These are phyloP conservation scores for Entonaema liquescens DNA, from an alignment of 495 filamentous ascomycete genomes.

Conservation along the genomic window DNA sequence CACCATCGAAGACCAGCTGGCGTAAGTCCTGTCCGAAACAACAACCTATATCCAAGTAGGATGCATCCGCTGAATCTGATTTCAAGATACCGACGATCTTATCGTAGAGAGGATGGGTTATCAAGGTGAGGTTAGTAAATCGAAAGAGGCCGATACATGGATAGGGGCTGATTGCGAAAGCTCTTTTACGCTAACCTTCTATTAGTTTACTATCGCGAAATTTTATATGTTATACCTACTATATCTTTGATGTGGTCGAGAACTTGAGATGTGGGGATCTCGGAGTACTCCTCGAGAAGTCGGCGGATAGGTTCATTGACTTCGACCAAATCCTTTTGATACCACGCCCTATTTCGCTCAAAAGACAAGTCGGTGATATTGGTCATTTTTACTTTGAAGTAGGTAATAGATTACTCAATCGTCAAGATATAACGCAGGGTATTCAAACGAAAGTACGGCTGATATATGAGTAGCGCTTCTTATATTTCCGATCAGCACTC, in stretches of 20 bases:
- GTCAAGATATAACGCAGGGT: too few species aligned
- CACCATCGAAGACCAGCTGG: constrained; percentile 53
- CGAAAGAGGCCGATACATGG: constrained; percentile 52
- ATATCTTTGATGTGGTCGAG: constrained; percentile 39
- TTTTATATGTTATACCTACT: constrained; percentile 15
- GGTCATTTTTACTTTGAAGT: constrained; percentile 33
- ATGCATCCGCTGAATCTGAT: constrained; percentile 6
- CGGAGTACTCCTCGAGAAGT: constrained; percentile 42
- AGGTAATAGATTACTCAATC: too few species aligned
- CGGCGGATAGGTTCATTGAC: constrained; percentile 36
- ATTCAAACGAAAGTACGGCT: too few species aligned
- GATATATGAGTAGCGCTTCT: too few species aligned
- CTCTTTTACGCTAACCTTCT: constrained; percentile 45
- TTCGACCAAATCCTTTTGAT: constrained; percentile 25
- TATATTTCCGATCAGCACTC: too few species aligned
- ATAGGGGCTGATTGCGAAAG: constrained; percentile 46
- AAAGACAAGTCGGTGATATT: constrained; percentile 9
- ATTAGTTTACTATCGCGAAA: not conserved
- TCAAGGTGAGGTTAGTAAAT: constrained; percentile 46
- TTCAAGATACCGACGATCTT: constrained; percentile 27
- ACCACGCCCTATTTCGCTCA: constrained; percentile 23
- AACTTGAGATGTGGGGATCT: constrained; percentile 39
- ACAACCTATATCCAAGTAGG: constrained; percentile 58
- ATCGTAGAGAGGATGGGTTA: constrained; percentile 27
- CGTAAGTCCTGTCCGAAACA: constrained; percentile 60